Evolutionary conservation across 768 basidiomycete species (phyloP).

Genomic region (Boletus rex-veris): DNA sequence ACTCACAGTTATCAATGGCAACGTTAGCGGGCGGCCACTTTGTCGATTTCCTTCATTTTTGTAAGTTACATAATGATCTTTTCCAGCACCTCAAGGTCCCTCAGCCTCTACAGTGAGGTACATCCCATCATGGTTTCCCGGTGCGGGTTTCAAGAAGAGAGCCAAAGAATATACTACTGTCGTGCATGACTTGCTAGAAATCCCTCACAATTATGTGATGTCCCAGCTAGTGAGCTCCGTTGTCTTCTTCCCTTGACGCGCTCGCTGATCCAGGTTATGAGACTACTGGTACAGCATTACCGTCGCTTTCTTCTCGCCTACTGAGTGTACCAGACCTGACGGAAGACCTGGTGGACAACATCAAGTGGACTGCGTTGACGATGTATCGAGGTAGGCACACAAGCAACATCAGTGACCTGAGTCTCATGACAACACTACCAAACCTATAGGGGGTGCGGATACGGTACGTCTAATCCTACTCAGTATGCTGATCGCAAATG

Average conservation of each 20-base stretch:
- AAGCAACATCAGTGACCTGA: background rate
- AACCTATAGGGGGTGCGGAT: constrained; percentile 20
- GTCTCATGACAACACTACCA: background rate
- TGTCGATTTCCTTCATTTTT: constrained; percentile 18
- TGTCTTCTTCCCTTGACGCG: background rate
- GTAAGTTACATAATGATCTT: constrained; percentile 2
- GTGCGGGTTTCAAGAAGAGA: constrained; percentile 15
- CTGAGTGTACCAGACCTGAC: constrained; percentile 8
- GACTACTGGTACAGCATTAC: constrained; percentile 13
- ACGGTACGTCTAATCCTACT: constrained; percentile 26
- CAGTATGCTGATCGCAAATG: background rate
- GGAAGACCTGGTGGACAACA: constrained; percentile 11
- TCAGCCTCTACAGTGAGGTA: constrained; percentile 19
- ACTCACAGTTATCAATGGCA: constrained; percentile 19
- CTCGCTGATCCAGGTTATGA: background rate
- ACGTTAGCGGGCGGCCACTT: background rate
- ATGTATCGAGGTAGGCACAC: constrained; percentile 9
- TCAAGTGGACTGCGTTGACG: constrained; percentile 16
- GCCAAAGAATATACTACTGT: constrained; percentile 10
- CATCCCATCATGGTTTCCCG: constrained; percentile 22
- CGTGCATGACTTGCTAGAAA: constrained; percentile 1
- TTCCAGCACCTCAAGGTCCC: background rate
- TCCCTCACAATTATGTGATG: constrained; percentile 9
- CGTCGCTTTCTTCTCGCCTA: constrained; percentile 13
- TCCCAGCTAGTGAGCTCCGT: constrained; percentile 16